Percentiles rank a stretch among this genome's conserved stretches.
Evolutionary conservation across 306 rosid species (phyloP).

Genomic region (Begonia masoniana): DNA sequence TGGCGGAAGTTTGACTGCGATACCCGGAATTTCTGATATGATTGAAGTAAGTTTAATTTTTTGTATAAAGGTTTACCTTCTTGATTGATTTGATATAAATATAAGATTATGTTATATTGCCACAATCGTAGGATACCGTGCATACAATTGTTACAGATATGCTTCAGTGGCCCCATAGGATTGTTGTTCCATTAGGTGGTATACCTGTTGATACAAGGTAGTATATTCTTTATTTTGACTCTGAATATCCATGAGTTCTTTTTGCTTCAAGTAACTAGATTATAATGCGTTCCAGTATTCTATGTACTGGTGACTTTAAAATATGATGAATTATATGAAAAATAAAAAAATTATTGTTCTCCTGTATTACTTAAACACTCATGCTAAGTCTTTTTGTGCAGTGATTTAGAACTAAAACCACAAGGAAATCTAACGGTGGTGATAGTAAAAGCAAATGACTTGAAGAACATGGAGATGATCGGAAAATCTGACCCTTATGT

Average conservation of each 20-base stretch:
- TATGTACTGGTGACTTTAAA: too few species aligned
- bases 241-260: too few species aligned
- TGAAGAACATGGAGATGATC: constrained; percentile 91
- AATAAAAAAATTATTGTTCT: neutral
- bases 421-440: constrained; percentile 59
- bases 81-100: constrained; percentile 1
- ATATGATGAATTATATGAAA: too few species aligned
- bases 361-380: neutral
- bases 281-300: too few species aligned
- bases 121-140: constrained; percentile 60
- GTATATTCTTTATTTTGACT: constrained; percentile 4
- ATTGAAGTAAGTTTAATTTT: constrained; percentile 58
- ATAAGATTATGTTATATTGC: constrained; percentile 9
- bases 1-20: constrained; percentile 90
- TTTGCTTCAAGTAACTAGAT: too few species aligned
- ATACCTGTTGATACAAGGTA: constrained; percentile 76
- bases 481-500: constrained; percentile 95
- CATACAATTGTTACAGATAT: constrained; percentile 63
- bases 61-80: neutral
- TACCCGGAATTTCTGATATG: constrained; percentile 96
- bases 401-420: constrained; percentile 96
- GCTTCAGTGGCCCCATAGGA: constrained; percentile 97
- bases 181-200: constrained; percentile 86
- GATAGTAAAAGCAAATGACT: constrained; percentile 49
- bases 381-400: constrained; percentile 11